These are phyloP conservation scores for Fusarium buharicum DNA, from an alignment of 2,329 filamentous ascomycete species.

Conservation along the genomic window DNA sequence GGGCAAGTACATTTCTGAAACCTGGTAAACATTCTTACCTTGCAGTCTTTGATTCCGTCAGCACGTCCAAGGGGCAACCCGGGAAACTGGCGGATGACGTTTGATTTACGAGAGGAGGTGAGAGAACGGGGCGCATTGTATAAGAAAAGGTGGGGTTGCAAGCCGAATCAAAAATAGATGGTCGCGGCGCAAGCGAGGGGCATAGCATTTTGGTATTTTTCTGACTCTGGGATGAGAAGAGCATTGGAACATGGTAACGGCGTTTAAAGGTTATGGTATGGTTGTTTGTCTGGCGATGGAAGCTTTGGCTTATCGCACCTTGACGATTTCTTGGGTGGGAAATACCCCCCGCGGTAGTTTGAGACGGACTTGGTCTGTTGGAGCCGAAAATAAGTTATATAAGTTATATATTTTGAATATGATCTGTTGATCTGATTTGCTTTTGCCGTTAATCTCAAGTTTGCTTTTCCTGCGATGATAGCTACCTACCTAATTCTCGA, in stretches of 20 bases:
- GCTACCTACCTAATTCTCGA: no score
- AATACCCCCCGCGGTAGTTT: conserved; percentile 23
- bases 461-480: no score
- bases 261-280: conserved; percentile 25
- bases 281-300: conserved; percentile 1
- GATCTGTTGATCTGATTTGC: not conserved
- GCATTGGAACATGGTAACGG: conserved; percentile 35
- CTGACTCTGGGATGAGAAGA: conserved; percentile 16
- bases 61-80: not conserved
- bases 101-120: conserved; percentile 9
- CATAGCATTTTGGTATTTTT: conserved; percentile 30
- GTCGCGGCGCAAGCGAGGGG: conserved; percentile 36
- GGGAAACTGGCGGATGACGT: not conserved
- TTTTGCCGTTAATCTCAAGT: not conserved
- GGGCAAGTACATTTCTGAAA: conserved; percentile 94
- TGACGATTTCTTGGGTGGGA: conserved; percentile 26
- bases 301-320: not conserved
- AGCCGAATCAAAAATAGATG: conserved; percentile 38
- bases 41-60: not conserved
- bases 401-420: conserved; percentile 17
- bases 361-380: conserved; percentile 18
- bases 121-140: conserved; percentile 3
- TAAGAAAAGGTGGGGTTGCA: conserved; percentile 5
- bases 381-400: conserved; percentile 4
- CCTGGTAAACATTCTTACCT: conserved; percentile 59